Evolutionary conservation across 2,329 filamentous ascomycete species (phyloP), one percentile per base, ranked within the genome.

Genomic region (Pestalotiopsis sp.): DNA sequence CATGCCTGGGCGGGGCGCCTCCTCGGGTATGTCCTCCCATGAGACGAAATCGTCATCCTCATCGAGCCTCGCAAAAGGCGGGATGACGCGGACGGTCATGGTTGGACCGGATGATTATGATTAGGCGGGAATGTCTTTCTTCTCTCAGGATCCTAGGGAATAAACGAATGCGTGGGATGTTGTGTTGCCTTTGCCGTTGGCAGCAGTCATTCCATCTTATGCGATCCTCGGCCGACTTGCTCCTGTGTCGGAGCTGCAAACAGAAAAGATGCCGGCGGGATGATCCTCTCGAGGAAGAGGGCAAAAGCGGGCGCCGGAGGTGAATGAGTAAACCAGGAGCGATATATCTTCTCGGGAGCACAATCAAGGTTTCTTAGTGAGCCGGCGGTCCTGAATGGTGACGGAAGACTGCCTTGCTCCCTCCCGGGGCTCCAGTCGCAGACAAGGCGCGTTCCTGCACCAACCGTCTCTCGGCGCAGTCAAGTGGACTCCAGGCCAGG

Each of bases 1-100:
- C 36, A 79, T 66, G 12, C 66, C 66, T 20, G 39, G 31, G 6
- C 49, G 64, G 3, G 64, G 52, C 31, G 64, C 45, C 49, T 56
- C 49, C 20, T 62, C 59, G n/a, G 59, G 59, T 11, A 62, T 62
- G 31, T 62, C 59, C 36, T 62, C 59, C 59, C 59, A 62, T 17
- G 25, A 14, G 17, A 62, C 59, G 27, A 38, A 62, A 23, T 62
- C 59, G 20, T 62, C 59, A 36, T 62, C 59, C 17, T 62, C 59
- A 20, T 41, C 59, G 27, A 62, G 59, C 59, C 59, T 62, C 17
- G 59, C 59, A 20, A 62, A 62, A 38, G 59, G 59, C 59, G 59
- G 59, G 59, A 62, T 31, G 7, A 62, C 59, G 20, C 59, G 59
- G 59, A 62, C 59, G 31, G 59, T 36, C 59, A 62, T 62, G 7